These are phyloP conservation scores for Aureobasidium musti DNA, from an alignment of 2,329 filamentous ascomycete species.

Conservation along the genomic window DNA sequence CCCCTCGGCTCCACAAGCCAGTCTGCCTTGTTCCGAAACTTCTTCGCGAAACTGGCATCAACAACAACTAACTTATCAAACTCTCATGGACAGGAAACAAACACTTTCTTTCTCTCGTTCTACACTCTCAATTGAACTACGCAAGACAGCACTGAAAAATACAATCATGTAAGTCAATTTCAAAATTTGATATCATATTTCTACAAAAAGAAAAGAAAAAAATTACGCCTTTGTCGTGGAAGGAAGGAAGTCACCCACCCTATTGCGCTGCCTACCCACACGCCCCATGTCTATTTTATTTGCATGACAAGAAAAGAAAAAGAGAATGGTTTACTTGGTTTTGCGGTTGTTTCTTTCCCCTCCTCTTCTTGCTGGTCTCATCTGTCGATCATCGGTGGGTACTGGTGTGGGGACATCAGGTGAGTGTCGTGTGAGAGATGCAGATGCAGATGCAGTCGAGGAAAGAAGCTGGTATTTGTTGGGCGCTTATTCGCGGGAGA, in stretches of 20 bases:
- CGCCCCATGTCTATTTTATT: slow-evolving; percentile 18
- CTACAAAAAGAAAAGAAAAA: slow-evolving; percentile 2
- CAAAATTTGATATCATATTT: neutral
- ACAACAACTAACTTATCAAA: neutral
- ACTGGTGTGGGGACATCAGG: slow-evolving; percentile 24
- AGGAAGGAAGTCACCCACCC: neutral
- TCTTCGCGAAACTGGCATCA: neutral
- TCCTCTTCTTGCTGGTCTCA: neutral
- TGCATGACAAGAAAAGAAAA: neutral
- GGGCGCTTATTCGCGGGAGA: slow-evolving; percentile 69
- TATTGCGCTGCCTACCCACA: slow-evolving; percentile 8
- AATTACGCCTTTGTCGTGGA: neutral
- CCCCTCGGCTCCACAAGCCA: slow-evolving; percentile 7
- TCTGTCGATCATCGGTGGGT: slow-evolving; percentile 16
- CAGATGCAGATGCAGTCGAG: neutral
- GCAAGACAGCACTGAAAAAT: neutral
- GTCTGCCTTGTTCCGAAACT: neutral
- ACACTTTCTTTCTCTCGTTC: neutral
- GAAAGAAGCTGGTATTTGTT: neutral
- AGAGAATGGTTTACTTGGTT: neutral
- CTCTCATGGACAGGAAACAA: too few relatives aligned
- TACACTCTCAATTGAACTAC: neutral
- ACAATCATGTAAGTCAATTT: neutral
- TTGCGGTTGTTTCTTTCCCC: neutral
- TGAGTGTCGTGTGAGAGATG: slow-evolving; percentile 23